Percentiles rank a stretch among this genome's conserved stretches.
phyloP scores from a whole-genome alignment of 495 filamentous ascomycete species.

The Lophiostoma macrostomum region DNA sequence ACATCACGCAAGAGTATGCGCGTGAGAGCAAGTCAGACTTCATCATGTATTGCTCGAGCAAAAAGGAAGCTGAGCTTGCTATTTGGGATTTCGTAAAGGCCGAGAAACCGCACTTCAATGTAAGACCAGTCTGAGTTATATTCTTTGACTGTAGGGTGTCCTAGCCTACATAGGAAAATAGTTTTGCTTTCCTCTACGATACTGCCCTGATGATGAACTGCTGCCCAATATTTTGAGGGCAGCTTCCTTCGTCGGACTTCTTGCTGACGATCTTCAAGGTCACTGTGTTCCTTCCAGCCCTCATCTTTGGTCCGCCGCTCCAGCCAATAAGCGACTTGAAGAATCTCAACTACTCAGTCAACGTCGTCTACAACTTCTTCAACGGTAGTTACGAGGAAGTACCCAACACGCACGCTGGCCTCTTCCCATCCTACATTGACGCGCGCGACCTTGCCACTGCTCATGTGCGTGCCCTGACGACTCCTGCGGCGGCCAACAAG shows the following conservation, averaged over 20 bases:
- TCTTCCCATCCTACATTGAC: slow-evolving; percentile 40
- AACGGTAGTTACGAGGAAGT: slow-evolving; percentile 37
- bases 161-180: no score
- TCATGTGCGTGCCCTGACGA: slow-evolving; percentile 37
- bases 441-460: slow-evolving; percentile 37
- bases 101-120: slow-evolving; percentile 29
- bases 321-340: slow-evolving; percentile 32
- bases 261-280: no score
- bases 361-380: slow-evolving; percentile 39
- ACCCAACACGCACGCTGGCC: slow-evolving; percentile 31
- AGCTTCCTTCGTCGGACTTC: no score
- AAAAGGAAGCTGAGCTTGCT: slow-evolving; percentile 40
- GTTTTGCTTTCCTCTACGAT: no score
- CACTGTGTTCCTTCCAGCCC: slow-evolving; percentile 32
- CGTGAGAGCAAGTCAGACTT: slow-evolving; percentile 33
- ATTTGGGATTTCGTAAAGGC: slow-evolving; percentile 39
- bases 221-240: no score
- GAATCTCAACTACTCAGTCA: slow-evolving; percentile 37
- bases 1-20: slow-evolving; percentile 34
- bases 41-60: slow-evolving; percentile 38
- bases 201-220: no score
- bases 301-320: slow-evolving; percentile 37
- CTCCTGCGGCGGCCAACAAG: slow-evolving; percentile 30
- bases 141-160: no score
- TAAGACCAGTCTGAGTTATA: no score